phyloP scores from a whole-genome alignment of 192 early-diverging fungal genomes.

The Coemansia reversa region DNA sequence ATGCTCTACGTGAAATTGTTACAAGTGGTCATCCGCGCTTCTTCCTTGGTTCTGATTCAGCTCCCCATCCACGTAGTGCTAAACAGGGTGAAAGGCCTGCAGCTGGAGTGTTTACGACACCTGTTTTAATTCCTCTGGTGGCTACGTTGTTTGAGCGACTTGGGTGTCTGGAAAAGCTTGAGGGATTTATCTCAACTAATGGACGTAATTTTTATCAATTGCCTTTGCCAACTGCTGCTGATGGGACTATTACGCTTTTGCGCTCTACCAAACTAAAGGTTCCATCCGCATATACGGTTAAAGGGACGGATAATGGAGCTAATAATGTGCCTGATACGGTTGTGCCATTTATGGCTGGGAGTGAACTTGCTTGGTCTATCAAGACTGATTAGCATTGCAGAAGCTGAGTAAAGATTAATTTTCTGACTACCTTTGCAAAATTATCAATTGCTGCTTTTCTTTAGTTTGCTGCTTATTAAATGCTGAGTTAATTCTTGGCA shows the following conservation, averaged over 20 bases:
- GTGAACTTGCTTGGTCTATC: conserved; percentile 65
- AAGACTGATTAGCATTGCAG: not conserved
- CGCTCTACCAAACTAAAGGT: conserved; percentile 19
- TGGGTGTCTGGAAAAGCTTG: conserved; percentile 77
- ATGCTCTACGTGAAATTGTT: conserved; percentile 80
- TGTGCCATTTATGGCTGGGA: conserved; percentile 85
- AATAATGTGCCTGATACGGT: conserved; percentile 47
- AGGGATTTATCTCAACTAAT: conserved; percentile 79
- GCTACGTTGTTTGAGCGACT: conserved; percentile 86
- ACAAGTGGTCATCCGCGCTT: conserved; percentile 89
- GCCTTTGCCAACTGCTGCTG: conserved; percentile 37
- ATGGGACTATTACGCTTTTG: conserved; percentile 27
- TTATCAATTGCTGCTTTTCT: too few relatives aligned
- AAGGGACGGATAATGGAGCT: not conserved
- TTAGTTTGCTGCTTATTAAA: too few relatives aligned
- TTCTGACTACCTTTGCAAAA: too few relatives aligned
- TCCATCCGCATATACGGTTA: conserved; percentile 26
- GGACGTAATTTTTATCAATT: conserved; percentile 87
- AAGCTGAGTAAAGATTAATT: not conserved
- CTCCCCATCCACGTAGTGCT: conserved; percentile 83
- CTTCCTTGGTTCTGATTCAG: conserved; percentile 96
- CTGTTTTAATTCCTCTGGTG: conserved; percentile 79
- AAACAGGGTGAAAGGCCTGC: conserved; percentile 80
- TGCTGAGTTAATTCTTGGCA: too few relatives aligned
- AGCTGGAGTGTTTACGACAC: conserved; percentile 93